Percentiles rank a stretch among this genome's conserved stretches.
Conservation (phyloP, 1,139 yeast genomes). For the Geotrichum bryndzae region DNA sequence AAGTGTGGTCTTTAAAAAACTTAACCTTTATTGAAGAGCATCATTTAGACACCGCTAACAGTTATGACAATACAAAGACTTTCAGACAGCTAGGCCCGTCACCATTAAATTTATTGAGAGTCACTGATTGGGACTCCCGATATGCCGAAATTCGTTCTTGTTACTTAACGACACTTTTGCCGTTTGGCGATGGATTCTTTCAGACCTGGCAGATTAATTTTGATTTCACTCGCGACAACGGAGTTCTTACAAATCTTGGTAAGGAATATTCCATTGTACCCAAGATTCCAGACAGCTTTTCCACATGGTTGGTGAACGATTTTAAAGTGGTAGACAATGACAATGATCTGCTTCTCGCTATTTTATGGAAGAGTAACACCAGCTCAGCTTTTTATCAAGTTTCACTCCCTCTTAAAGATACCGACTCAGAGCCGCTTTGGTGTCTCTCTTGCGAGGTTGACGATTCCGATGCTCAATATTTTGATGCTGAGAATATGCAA, state of each 20-base stretch:
- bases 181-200: constrained; percentile 43
- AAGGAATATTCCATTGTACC: constrained; percentile 26
- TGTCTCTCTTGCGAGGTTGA: constrained; percentile 10
- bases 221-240: constrained; percentile 17
- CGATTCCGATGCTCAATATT: constrained; percentile 9
- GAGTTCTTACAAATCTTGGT: constrained; percentile 32
- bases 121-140: background rate
- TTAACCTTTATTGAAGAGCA: constrained; percentile 19
- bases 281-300: constrained; percentile 34
- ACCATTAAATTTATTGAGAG: constrained; percentile 13
- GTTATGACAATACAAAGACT: background rate
- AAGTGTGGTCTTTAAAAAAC: constrained; percentile 30
- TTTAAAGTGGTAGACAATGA: constrained; percentile 20
- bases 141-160: background rate
- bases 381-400: constrained; percentile 42
- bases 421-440: constrained; percentile 7
- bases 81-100: constrained; percentile 8
- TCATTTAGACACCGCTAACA: background rate
- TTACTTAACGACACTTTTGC: constrained; percentile 26
- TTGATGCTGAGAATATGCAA: constrained; percentile 10
- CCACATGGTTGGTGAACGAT: constrained; percentile 47
- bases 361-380: constrained; percentile 62
- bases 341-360: constrained; percentile 31
- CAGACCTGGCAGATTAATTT: constrained; percentile 39
- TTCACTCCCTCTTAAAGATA: constrained; percentile 1